A percentile compares a stretch with the other conserved stretches of the same genome.
These are phyloP conservation scores for Penicillium sp. DNA, from an alignment of 2,329 filamentous ascomycete species.

Conservation along the genomic window DNA sequence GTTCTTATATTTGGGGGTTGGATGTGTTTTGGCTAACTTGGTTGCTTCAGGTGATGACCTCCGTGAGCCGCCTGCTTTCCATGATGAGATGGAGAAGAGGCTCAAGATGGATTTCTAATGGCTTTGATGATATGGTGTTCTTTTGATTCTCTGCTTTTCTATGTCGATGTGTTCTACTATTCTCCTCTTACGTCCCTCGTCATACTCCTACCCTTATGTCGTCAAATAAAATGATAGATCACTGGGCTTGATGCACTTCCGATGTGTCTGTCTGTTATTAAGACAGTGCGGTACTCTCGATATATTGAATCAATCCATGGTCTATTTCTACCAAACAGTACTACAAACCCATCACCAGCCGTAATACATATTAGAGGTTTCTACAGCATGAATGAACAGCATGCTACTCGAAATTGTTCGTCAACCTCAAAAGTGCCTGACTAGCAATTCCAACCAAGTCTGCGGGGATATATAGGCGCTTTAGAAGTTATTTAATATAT, in stretches of 20 bases:
- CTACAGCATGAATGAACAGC: neutral
- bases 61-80: conserved; percentile 68
- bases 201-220: conserved; percentile 10
- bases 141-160: conserved; percentile 11
- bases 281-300: neutral
- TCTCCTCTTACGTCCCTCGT: conserved; percentile 7
- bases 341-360: neutral
- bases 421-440: neutral
- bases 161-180: conserved; percentile 17
- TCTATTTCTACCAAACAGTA: neutral
- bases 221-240: conserved; percentile 20
- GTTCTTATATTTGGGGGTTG: neutral
- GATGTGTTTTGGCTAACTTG: conserved; percentile 3
- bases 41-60: conserved; percentile 60
- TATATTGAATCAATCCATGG: conserved; percentile 12
- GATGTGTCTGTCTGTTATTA: neutral
- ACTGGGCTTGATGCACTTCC: neutral
- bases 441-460: neutral
- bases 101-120: conserved; percentile 66
- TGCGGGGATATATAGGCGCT: neutral
- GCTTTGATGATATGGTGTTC: conserved; percentile 15
- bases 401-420: neutral
- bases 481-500: conserved; percentile 1
- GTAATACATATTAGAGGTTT: neutral
- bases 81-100: conserved; percentile 92